Base-by-base conservation (phyloP, 164 flowering plant genomes). In the Sextonia rubra region DNA sequence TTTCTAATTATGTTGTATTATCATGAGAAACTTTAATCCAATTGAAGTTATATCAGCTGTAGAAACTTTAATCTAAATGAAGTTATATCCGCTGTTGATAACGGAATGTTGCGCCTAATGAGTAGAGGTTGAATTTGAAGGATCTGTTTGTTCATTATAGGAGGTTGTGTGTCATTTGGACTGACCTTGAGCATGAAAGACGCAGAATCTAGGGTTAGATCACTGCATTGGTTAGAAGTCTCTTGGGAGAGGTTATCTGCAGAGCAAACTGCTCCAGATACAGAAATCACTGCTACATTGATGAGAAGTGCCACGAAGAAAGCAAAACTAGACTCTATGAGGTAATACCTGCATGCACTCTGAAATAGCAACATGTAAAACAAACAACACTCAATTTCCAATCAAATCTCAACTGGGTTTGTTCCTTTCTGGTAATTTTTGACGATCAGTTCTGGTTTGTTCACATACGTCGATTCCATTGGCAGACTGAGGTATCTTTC, bases 311-410 rank as follows among this genome's bases (percentile, higher is more conserved):
- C 98, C 6, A 93, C 76, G 15, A 93, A 82, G 52, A 93, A 62
- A 1, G 98, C 97, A 6, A 91, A 77, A 27, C 93, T 96, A 29
- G 93, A 90, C 83, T 94, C 98, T 12, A 88, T 80, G 26, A 94
- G 76, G 81, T 90, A 90, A 80, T 75, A 91, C 71, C 82, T 79
- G 61, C 98, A 90, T 3, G 97, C 98, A 62, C 83, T 89, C 98
- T 93, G 84, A 12, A 66, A 44, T 22, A n/a, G 17, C 2, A 37
- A 66, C 23, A 1, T 32, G 20, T 7, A 47, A 66, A 66, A 66
- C 52, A 44, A 4, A 24, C 26, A 24, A 27, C 17, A 64, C 11
- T 27, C 44, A 64, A 22, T 29, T 27, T 29, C 20, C 15, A 27
- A 64, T 64, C 1, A 14, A 27, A 64, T 64, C 1, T 29, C n/a